A percentile compares a stretch with the other conserved stretches of the same genome.
Conservation (phyloP, 2,329 filamentous ascomycete genomes). For the Domatiomyces catenatus region DNA sequence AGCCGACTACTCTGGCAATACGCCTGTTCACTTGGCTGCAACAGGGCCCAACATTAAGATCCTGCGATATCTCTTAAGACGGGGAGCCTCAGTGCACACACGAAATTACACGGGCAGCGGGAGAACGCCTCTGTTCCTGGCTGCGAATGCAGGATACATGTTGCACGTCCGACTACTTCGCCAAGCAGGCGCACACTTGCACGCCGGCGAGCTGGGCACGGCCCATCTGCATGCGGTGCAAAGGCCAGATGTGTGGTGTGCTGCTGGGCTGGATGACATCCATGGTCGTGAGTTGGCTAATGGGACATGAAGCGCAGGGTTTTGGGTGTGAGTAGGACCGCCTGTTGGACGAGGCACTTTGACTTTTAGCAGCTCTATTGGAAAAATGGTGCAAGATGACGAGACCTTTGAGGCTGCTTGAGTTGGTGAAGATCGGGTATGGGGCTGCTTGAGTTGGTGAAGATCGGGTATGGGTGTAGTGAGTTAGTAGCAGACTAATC, state of each 20-base stretch:
- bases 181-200: conserved; percentile 44
- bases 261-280: conserved; percentile 26
- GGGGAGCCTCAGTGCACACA: conserved; percentile 37
- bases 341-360: neutral
- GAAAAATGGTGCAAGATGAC: neutral
- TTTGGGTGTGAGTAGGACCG: neutral
- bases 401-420: neutral
- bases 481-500: too few relatives aligned
- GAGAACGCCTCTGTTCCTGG: conserved; percentile 44
- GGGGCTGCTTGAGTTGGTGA: neutral
- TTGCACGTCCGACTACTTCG: conserved; percentile 40
- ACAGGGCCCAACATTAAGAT: conserved; percentile 40
- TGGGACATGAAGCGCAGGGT: neutral
- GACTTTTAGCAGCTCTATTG: neutral
- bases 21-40: conserved; percentile 44
- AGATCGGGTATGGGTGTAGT: neutral
- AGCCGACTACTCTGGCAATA: conserved; percentile 70
- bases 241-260: conserved; percentile 27
- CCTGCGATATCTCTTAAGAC: conserved; percentile 38
- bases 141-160: conserved; percentile 39
- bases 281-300: neutral
- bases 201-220: conserved; percentile 39
- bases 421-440: neutral
- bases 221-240: conserved; percentile 35
- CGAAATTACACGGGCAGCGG: conserved; percentile 38